Conservation (phyloP, 2,329 filamentous ascomycete genomes). For the Leptographium flavum region DNA sequence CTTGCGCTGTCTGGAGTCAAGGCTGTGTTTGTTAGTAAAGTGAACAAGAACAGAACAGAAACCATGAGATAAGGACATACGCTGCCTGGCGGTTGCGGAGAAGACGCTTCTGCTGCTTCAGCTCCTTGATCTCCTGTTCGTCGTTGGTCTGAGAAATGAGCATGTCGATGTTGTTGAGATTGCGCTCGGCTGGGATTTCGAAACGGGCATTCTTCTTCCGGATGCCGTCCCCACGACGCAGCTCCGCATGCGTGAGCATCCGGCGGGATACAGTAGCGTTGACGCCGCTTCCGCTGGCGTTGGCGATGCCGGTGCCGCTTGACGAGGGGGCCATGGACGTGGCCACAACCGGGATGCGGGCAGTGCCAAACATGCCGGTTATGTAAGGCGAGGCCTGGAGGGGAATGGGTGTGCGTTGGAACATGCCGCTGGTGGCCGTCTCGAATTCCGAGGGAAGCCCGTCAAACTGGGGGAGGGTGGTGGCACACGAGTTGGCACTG, state of each 20-base stretch:
- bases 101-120: conserved; percentile 95
- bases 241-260: conserved; percentile 64
- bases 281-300: conserved; percentile 34
- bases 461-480: conserved; percentile 61
- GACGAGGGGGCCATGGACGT: conserved; percentile 5
- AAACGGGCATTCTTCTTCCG: conserved; percentile 98
- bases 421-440: conserved; percentile 29
- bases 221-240: conserved; percentile 72
- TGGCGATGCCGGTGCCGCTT: conserved; percentile 4
- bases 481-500: conserved; percentile 50
- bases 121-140: conserved; percentile 89
- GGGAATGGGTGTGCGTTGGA: conserved; percentile 31
- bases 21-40: conserved; percentile 32
- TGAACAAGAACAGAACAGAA: conserved; percentile 2
- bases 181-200: conserved; percentile 88
- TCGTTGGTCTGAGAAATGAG: conserved; percentile 79
- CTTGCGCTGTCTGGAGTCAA: conserved; percentile 94
- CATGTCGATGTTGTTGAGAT: conserved; percentile 86
- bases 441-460: conserved; percentile 44
- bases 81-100: conserved; percentile 92
- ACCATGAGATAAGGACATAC: conserved; percentile 38
- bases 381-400: conserved; percentile 32
- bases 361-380: conserved; percentile 33
- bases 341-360: neutral
- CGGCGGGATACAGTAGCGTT: conserved; percentile 41